phyloP scores from a whole-genome alignment of 768 basidiomycete genomes.

The Phaffia tasmanica region DNA sequence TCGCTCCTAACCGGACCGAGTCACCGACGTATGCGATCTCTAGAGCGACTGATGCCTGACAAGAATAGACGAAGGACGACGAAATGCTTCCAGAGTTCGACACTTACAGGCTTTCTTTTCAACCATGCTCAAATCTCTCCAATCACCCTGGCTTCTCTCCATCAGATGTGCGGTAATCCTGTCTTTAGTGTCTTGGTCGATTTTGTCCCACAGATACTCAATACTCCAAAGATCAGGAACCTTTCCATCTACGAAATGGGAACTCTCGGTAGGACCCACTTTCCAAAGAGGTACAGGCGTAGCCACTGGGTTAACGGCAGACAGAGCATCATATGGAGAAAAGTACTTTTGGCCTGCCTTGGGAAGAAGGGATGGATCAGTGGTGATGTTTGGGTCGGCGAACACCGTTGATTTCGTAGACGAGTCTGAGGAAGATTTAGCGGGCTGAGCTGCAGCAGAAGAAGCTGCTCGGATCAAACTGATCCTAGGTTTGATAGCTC shows the following conservation, averaged over 20 bases:
- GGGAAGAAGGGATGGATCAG: not conserved
- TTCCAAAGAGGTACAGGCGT: conserved; percentile 2
- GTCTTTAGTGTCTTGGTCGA: not conserved
- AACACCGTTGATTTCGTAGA: no score
- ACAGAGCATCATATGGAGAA: not conserved
- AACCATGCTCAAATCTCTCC: conserved; percentile 4
- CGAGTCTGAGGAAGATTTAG: no score
- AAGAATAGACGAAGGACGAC: no score
- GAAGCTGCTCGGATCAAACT: no score
- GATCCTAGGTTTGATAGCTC: no score
- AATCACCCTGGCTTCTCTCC: not conserved
- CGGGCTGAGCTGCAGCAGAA: no score
- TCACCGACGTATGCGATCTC: no score
- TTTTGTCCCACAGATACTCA: not conserved
- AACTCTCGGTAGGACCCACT: not conserved
- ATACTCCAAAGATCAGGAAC: conserved; percentile 10
- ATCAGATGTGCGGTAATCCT: not conserved
- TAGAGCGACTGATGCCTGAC: no score
- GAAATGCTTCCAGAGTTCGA: no score
- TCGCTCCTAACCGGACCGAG: no score
- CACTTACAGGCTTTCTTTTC: conserved; percentile 9
- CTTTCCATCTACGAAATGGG: conserved; percentile 4
- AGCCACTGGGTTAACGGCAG: not conserved
- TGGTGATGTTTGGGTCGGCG: not conserved
- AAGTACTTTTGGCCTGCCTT: not conserved